Evolutionary conservation across 805 yeast genomes (phyloP), one percentile per base, ranked within the genome.

Genomic region (Candida succiphila): DNA sequence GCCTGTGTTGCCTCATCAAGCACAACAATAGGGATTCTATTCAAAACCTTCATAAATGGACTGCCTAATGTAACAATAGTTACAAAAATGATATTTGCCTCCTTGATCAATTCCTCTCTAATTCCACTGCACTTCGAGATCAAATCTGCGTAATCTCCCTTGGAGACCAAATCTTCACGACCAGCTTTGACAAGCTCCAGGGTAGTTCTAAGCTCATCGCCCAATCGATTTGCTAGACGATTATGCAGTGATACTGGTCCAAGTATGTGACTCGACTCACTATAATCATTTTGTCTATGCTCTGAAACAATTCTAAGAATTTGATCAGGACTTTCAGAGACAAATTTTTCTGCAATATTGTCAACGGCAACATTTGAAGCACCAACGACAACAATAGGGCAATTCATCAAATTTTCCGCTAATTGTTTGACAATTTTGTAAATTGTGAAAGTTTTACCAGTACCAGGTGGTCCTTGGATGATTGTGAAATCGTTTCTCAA

Each of bases 1-100:
- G 87, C 75, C 44, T 79, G 87, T 0, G 87, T 79, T 4, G 84
- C 71, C 56, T 80, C 88, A 58, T 80, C 88, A 81, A 80, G 76
- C 22, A 80, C 78, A 5, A 80, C 81, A 3, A 76, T 75, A 1
- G 85, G 85, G 22, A 52, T 27, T 4, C 37, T 38, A 25, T 63
- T 60, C 8, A 78, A 58, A 12, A 68, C 61, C 43, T 75, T 77
- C 43, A 80, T 56, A 43, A 70, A 74, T 28, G 72, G 67, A 2
- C 82, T 81, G 34, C 85, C 86, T 7, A 84, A 78, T 25, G 76
- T 77, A 26, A 78, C 83, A 2, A 82, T 75, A 2, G 88, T 80
- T 2, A 86, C 74, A 49, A 79, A 75, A 17, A 80, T 74, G 17
- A 80, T 80, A 42, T 74, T 74, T 0, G 83, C 80, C 49, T 77